Evolutionary conservation across 148 eudicot genomes (phyloP).

Genomic region (Amaranthus palmeri): DNA sequence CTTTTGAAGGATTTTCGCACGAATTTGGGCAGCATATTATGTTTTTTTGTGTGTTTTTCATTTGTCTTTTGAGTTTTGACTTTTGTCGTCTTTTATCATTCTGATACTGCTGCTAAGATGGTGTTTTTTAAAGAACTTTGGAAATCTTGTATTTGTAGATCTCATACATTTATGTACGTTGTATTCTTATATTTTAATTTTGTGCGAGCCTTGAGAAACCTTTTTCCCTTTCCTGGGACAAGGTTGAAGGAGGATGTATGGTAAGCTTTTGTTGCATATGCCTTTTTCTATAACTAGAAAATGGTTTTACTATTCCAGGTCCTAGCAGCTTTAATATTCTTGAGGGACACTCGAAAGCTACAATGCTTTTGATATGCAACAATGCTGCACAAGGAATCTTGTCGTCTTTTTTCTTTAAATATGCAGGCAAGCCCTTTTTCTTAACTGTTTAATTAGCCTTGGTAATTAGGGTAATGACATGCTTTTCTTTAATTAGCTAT

Average conservation of each 20-base stretch:
- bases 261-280: not conserved
- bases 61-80: too few species aligned
- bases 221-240: not conserved
- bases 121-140: too few species aligned
- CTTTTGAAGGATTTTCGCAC: too few species aligned
- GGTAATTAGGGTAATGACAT: not conserved
- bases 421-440: conserved; percentile 41
- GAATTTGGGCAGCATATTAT: too few species aligned
- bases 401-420: conserved; percentile 68
- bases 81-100: too few species aligned
- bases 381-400: conserved; percentile 68
- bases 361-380: conserved; percentile 61
- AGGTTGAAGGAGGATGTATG: not conserved
- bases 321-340: conserved; percentile 56
- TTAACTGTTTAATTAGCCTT: not conserved
- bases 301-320: conserved; percentile 33
- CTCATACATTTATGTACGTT: too few species aligned
- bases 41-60: too few species aligned
- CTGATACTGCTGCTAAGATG: too few species aligned
- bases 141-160: too few species aligned
- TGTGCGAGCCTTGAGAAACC: not conserved
- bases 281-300: not conserved
- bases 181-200: too few species aligned
- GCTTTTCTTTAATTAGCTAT: too few species aligned
- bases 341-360: conserved; percentile 63